Evolutionary conservation across 306 rosid genomes (phyloP), one percentile per base, ranked within the genome.

Genomic region (Rubus parviflorus): DNA sequence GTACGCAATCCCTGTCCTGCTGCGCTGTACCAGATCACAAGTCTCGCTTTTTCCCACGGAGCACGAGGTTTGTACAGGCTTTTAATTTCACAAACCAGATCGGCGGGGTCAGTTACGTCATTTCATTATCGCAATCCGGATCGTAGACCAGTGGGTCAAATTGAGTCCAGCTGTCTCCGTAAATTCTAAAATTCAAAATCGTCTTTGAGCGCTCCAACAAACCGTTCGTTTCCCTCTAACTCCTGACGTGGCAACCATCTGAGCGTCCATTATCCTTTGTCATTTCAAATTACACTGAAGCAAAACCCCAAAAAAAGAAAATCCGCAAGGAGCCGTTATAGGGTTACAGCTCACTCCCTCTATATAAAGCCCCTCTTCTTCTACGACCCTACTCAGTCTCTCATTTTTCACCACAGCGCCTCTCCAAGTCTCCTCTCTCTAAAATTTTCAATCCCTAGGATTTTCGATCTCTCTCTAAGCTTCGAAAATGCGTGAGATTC

Each of bases 401-500:
- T 68, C 75, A 68, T 53, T 67, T 38, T 12, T 15, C 30, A 1
- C 42, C 20, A 0, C 64, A 0, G 64, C 45, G 35, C 35, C 48
- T 5, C 25, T 62, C 61, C 12, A 22, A 75, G 6, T 3, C 25
- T 49, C 11, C 72, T 66, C 67, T 58, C 45, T 53, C 63, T 48
- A 35, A 56, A 65, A 9, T 4, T 17, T 4, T 60, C 42, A 35
- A 65, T 41, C 60, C 58, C 23, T 41, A 38, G 15, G 1, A 17
- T 10, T 25, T 30, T 45, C 25, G 15, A 10, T 52, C 35, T 66
- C 57, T 19, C 42, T 25, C 43, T 15, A 25, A 30, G 35, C 35
- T 30, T 12, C 40, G 30, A 80, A 80, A 51, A 84, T 84, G 87
- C 70, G 85, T 16, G 87, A 84, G 42, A 84, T 84, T 17, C 87